phyloP scores from a whole-genome alignment of 495 filamentous ascomycete genomes.

The Penicilliopsis zonata region DNA sequence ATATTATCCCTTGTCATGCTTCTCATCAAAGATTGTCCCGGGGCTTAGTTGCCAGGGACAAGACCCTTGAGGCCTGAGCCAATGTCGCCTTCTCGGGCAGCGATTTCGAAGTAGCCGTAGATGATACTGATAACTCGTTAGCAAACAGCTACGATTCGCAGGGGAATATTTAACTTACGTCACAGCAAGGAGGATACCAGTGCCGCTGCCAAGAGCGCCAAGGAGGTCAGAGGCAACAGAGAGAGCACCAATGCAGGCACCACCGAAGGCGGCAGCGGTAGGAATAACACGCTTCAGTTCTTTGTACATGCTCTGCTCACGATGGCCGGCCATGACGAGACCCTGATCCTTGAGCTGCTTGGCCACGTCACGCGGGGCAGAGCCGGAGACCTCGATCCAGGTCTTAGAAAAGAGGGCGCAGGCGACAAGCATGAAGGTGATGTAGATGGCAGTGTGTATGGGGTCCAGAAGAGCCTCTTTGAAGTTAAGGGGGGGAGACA shows the following conservation, averaged over 20 bases:
- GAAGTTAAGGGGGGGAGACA: conserved; percentile 97
- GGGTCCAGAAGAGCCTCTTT: conserved; percentile 92
- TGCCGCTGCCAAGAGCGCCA: conserved; percentile 92
- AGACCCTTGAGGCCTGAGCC: conserved; percentile 77
- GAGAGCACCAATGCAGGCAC: conserved; percentile 96
- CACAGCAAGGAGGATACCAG: conserved; percentile 94
- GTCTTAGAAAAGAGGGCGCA: conserved; percentile 99
- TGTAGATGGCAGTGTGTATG: conserved; percentile 92
- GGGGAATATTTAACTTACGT: conserved; percentile 57
- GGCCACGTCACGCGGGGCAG: conserved; percentile 91
- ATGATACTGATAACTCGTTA: conserved; percentile 59
- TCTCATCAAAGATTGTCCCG: conserved; percentile 19
- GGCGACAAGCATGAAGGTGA: conserved; percentile 91
- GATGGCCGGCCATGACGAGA: conserved; percentile 97
- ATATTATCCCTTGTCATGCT: conserved; percentile 19
- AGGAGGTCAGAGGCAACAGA: conserved; percentile 92
- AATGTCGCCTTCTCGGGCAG: conserved; percentile 94
- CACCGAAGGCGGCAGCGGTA: conserved; percentile 95
- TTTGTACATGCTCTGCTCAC: conserved; percentile 99
- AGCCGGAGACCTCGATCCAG: conserved; percentile 99
- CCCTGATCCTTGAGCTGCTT: conserved; percentile 99
- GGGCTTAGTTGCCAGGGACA: conserved; percentile 42
- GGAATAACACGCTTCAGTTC: conserved; percentile 98
- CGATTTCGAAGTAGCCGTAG: conserved; percentile 98
- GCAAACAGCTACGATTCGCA: conserved; percentile 1